These are phyloP conservation scores for Guadua angustifolia DNA, from an alignment of 176 grass and related monocot species.

Conservation along the genomic window DNA sequence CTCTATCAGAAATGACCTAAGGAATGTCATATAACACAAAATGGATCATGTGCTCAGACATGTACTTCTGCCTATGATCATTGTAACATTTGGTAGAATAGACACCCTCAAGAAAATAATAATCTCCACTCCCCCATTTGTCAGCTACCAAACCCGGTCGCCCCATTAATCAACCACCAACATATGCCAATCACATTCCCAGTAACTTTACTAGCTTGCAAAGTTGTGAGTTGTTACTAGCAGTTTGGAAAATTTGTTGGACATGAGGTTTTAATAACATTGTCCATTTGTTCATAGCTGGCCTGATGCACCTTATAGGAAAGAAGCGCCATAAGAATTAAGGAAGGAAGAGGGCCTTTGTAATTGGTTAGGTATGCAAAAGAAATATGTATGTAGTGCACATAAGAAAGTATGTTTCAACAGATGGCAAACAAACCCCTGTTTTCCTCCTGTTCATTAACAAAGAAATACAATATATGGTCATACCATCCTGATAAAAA, in stretches of 20 bases:
- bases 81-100: background rate
- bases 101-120: background rate
- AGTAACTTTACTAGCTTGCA: slow-evolving; percentile 1
- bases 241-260: background rate
- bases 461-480: slow-evolving; percentile 1
- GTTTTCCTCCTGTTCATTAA: background rate
- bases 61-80: background rate
- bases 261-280: background rate
- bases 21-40: background rate
- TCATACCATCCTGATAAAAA: background rate
- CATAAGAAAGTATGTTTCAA: background rate
- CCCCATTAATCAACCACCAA: background rate
- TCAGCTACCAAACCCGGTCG: background rate
- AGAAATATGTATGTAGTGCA: background rate
- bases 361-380: background rate
- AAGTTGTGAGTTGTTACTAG: background rate
- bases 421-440: background rate
- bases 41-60: background rate
- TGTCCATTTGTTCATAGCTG: background rate
- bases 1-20: background rate
- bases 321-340: background rate
- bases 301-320: slow-evolving; percentile 1
- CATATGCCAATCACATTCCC: slow-evolving; percentile 7
- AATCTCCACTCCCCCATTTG: background rate
- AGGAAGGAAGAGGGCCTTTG: background rate